Percentiles rank a stretch among this genome's conserved stretches.
These are phyloP conservation scores for Globisporangium viniferum DNA, from an alignment of 352 stramenopile genomes.

Conservation along the genomic window DNA sequence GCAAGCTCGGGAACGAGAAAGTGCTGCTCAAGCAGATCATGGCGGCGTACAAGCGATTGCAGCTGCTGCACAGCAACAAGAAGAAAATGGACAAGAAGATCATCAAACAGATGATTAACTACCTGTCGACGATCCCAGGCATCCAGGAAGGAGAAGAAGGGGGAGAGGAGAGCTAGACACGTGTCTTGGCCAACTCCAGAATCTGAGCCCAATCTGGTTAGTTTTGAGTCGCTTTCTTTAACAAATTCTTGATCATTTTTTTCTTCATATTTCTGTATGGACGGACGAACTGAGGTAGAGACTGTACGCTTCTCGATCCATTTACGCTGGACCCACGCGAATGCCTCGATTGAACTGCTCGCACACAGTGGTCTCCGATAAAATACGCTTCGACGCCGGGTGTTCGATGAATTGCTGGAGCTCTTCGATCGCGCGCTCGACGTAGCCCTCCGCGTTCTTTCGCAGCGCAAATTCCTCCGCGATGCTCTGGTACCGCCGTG, in stretches of 20 bases:
- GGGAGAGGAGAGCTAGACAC: not conserved
- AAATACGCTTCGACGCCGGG: slow-evolving; percentile 55
- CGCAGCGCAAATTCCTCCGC: slow-evolving; percentile 65
- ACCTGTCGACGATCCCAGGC: slow-evolving; percentile 65
- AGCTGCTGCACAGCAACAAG: slow-evolving; percentile 66
- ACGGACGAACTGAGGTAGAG: not conserved
- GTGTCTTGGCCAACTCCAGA: not conserved
- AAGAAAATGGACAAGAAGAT: slow-evolving; percentile 81
- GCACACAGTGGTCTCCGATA: slow-evolving; percentile 56
- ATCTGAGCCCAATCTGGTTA: not conserved
- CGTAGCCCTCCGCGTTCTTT: slow-evolving; percentile 57
- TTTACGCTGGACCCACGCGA: slow-evolving; percentile 52
- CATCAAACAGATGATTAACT: slow-evolving; percentile 82
- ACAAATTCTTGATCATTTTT: slow-evolving; percentile 1
- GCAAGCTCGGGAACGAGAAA: slow-evolving; percentile 30
- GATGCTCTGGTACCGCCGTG: slow-evolving; percentile 63
- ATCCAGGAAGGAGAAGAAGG: slow-evolving; percentile 35
- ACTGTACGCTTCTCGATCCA: not conserved
- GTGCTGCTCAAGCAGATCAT: slow-evolving; percentile 46
- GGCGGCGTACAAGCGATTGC: slow-evolving; percentile 68
- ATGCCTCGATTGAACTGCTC: slow-evolving; percentile 69
- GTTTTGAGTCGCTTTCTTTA: not conserved
- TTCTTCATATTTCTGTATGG: not conserved
- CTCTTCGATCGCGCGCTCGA: slow-evolving; percentile 70
- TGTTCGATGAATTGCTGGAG: slow-evolving; percentile 79